Percentiles rank a stretch among this genome's conserved stretches.
Conservation (phyloP, 192 early-diverging fungal genomes). For the Coemansia sp. region DNA sequence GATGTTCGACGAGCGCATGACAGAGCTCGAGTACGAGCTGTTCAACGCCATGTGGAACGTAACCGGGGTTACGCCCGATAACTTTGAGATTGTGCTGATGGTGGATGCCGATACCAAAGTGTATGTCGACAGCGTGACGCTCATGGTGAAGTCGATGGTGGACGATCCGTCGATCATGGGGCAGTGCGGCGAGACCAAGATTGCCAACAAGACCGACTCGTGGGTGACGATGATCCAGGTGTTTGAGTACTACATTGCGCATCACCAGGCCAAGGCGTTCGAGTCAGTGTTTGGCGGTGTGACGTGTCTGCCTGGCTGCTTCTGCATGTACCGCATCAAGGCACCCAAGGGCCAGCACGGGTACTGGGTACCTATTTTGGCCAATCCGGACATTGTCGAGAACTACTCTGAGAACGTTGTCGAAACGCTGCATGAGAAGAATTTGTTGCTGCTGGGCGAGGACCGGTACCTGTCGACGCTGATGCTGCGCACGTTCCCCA, state of each 20-base stretch:
- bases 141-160: constrained; percentile 71
- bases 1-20: constrained; percentile 87
- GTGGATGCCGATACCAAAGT: constrained; percentile 86
- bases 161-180: constrained; percentile 72
- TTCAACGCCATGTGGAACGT: constrained; percentile 76
- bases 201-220: constrained; percentile 74
- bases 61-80: constrained; percentile 69
- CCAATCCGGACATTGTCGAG: constrained; percentile 82
- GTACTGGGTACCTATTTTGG: constrained; percentile 81
- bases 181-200: constrained; percentile 79
- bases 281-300: constrained; percentile 51
- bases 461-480: constrained; percentile 95
- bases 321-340: constrained; percentile 86
- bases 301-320: constrained; percentile 81
- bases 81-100: constrained; percentile 78
- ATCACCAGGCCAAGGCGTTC: constrained; percentile 79
- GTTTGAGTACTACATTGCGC: constrained; percentile 85
- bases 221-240: constrained; percentile 84
- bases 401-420: constrained; percentile 84
- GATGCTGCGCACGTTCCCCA: constrained; percentile 90
- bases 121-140: constrained; percentile 68
- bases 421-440: constrained; percentile 22
- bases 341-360: constrained; percentile 73
- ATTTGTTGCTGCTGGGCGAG: constrained; percentile 72
- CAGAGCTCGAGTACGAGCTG: constrained; percentile 76